Base-by-base conservation (phyloP, 1,284 basidiomycete species). In the Mycena sp. region DNA sequence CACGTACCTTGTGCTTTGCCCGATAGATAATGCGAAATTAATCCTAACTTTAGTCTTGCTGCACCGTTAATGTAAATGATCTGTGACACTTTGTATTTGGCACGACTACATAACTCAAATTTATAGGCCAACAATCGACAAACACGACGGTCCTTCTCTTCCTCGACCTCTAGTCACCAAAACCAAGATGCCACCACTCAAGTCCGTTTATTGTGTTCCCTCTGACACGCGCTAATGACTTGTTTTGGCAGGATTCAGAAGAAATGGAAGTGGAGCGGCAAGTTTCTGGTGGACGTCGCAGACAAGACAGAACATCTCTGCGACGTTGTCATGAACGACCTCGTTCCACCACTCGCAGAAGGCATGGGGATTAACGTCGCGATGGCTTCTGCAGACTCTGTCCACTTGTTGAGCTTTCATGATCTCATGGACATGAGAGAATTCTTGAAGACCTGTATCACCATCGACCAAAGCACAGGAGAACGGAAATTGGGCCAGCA, bases 261-360 rank as follows among this genome's bases (percentile, higher is more conserved):
- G 63, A 80, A 78, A 54, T 86, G 83, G 82, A 81, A 73, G 64
- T 87, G 86, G 85, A 74, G 77, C 53, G 85, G 85, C 23, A 70
- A 78, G 40, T 71, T 87, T 32, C 76, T 77, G 30, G 72, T 80
- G 11, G 69, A 71, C 4, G 58, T 69, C 1, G 57, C 68, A 14
- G 74, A 76, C 25, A 74, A 72, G 23, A 73, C 78, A 35, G 78
- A 84, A 54, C 73, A 75, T 6, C 67, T 87, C 0, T 88, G 87
- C 71, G 75, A 82, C 37, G 78, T 85, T 30, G 72, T 71, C 2
- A 73, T 91, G 41, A 73, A 75, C 45, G 83, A 88, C 44, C 67
- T 80, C 1, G 78, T 78, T 10, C 79, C 83, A 19, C 74, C 77
- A 10, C 68, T 73, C 14, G 64, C 73, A 2, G 73, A 74, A n/a